Evolutionary conservation across 176 grass and related monocot genomes (phyloP).

Genomic region (Aechmea fasciata): DNA sequence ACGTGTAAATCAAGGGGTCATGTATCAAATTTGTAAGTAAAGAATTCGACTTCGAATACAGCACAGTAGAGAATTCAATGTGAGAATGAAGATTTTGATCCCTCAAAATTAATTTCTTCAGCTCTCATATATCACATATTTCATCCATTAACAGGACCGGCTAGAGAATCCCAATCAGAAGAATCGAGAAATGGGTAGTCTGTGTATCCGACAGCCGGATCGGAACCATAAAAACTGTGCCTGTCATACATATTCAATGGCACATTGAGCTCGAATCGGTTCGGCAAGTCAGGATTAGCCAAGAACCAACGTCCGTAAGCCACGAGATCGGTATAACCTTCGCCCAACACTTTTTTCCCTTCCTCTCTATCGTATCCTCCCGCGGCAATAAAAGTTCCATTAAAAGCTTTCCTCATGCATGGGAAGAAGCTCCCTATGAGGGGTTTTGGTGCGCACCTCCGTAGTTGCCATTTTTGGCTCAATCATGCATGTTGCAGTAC

Average conservation of each 20-base stretch:
- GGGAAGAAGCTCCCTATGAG: conserved; percentile 20
- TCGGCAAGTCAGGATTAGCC: conserved; percentile 21
- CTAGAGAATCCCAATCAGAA: too few relatives aligned
- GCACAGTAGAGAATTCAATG: too few relatives aligned
- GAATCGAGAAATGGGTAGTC: conserved; percentile 28
- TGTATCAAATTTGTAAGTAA: too few relatives aligned
- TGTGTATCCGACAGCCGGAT: conserved; percentile 36
- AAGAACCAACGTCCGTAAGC: conserved; percentile 45
- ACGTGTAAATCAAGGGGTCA: too few relatives aligned
- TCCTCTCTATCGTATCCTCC: conserved; percentile 47
- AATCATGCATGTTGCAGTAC: conserved; percentile 40
- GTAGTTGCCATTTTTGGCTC: conserved; percentile 34
- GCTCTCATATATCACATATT: too few relatives aligned
- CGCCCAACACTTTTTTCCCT: conserved; percentile 31
- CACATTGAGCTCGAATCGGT: not conserved
- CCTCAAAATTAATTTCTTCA: too few relatives aligned
- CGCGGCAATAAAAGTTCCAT: conserved; percentile 30
- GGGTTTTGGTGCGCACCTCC: conserved; percentile 19
- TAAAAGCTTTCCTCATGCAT: conserved; percentile 50
- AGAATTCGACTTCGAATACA: too few relatives aligned
- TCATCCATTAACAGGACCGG: too few relatives aligned
- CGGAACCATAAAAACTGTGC: conserved; percentile 29
- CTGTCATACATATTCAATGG: conserved; percentile 35
- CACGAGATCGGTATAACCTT: conserved; percentile 38
- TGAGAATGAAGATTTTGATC: too few relatives aligned